Evolutionary conservation across 2,329 filamentous ascomycete genomes (phyloP).

Genomic region (Ascochyta viciae-villosae): DNA sequence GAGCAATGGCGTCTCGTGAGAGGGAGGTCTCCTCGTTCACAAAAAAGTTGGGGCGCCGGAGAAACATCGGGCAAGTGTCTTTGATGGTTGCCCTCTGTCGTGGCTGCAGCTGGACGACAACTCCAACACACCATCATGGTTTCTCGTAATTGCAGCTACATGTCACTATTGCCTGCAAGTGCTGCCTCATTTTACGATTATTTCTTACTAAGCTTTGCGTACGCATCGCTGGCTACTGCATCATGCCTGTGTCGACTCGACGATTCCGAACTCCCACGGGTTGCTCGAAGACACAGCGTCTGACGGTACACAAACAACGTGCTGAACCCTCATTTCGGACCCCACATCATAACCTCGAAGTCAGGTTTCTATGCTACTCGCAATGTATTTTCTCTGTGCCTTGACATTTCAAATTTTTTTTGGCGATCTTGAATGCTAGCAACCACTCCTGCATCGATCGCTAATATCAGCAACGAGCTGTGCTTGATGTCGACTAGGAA

Average conservation of each 20-base stretch:
- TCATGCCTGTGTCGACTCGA: background rate
- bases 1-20: conserved; percentile 16
- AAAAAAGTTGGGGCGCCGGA: conserved; percentile 5
- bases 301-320: conserved; percentile 1
- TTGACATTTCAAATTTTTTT: background rate
- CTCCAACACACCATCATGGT: background rate
- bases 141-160: background rate
- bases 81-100: background rate
- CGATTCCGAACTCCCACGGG: background rate
- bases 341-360: background rate
- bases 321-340: background rate
- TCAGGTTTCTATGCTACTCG: background rate
- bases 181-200: background rate
- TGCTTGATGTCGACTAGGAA: background rate
- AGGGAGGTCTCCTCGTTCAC: conserved; percentile 4
- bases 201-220: background rate
- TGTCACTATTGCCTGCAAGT: background rate
- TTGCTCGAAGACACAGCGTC: background rate
- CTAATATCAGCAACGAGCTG: background rate
- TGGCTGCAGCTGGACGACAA: background rate
- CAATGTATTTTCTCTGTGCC: background rate
- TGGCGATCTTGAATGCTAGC: background rate
- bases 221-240: background rate
- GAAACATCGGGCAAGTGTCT: background rate
- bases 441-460: background rate